Evolutionary conservation across 768 basidiomycete species (phyloP), one percentile per base, ranked within the genome.

Genomic region (Fistulinella prunicolor): DNA sequence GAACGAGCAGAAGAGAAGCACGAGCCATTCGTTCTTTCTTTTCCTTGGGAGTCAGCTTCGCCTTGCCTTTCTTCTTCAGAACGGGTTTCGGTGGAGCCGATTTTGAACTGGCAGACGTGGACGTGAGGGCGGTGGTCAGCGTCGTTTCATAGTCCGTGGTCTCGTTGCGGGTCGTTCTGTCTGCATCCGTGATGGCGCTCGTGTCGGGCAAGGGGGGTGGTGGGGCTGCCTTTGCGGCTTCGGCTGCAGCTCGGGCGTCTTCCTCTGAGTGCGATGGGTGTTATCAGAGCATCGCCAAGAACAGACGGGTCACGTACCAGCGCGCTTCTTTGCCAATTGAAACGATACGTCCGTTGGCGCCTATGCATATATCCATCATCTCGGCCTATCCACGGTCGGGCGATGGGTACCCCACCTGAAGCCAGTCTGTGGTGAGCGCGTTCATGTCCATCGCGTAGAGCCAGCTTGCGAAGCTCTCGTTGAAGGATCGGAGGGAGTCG

Each of bases 391-490:
- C 0, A 6, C 10, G 34, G 24, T 37, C 7, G 3, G 26, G 36
- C n/a, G n/a, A n/a, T n/a, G n/a, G n/a, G n/a, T n/a, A 6, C 36
- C 60, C 10, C 52, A 85, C 91, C 76, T 94, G 86, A 1, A 81
- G 82, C 92, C 92, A 96, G 63, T 96, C 94, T 0, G 84, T 84
- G n/a, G 92, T 93, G 47, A 95, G 77, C 3, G 91, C 83, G 62
- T 94, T 93, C 91, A 97, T 95, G 62, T 90, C 86, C 82, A 94
- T 85, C 20, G 85, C 82, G 63, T 94, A 94, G 10, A 95, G 68
- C 79, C 84, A 94, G 62, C 89, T 91, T 13, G 94, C 88, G 60
- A 97, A 95, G 13, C 83, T 82, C 67, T 97, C 94, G 64, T 96
- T 96, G 74, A 95, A 95, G 5, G 81, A 83, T 13, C 80, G 79